Conservation (phyloP, 2,329 filamentous ascomycete species). For the Cadophora gregata region DNA sequence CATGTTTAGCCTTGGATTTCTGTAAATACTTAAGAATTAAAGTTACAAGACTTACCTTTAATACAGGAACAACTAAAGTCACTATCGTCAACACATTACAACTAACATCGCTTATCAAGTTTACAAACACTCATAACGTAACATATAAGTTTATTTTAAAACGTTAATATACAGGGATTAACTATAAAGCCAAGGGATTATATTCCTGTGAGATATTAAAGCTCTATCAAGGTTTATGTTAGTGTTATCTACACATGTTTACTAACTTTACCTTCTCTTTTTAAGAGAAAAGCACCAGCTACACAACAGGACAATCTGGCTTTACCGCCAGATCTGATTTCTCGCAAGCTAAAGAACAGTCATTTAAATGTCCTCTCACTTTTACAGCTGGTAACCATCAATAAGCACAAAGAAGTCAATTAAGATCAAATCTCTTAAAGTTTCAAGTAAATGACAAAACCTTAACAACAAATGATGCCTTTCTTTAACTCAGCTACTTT, state of each 20-base stretch:
- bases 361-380: neutral
- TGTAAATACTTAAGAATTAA: conserved; percentile 35
- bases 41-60: neutral
- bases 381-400: neutral
- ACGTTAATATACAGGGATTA: neutral
- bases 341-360: conserved; percentile 3
- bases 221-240: conserved; percentile 34
- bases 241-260: conserved; percentile 36
- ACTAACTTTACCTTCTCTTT: conserved; percentile 26
- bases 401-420: neutral
- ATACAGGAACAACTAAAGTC: conserved; percentile 21
- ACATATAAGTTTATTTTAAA: conserved; percentile 23
- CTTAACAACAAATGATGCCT: neutral
- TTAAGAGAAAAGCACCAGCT: conserved; percentile 9
- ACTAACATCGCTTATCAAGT: conserved; percentile 30
- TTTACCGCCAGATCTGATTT: neutral
- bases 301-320: neutral
- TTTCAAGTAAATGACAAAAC: neutral
- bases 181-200: conserved; percentile 28
- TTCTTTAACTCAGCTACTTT: neutral
- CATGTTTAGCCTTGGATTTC: conserved; percentile 57
- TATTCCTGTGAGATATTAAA: conserved; percentile 33
- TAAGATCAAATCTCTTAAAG: conserved; percentile 2
- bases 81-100: conserved; percentile 34
- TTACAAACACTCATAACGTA: conserved; percentile 33